Evolutionary conservation across 345 rosid genomes (phyloP).

Genomic region (Zanthoxylum bungeanum): DNA sequence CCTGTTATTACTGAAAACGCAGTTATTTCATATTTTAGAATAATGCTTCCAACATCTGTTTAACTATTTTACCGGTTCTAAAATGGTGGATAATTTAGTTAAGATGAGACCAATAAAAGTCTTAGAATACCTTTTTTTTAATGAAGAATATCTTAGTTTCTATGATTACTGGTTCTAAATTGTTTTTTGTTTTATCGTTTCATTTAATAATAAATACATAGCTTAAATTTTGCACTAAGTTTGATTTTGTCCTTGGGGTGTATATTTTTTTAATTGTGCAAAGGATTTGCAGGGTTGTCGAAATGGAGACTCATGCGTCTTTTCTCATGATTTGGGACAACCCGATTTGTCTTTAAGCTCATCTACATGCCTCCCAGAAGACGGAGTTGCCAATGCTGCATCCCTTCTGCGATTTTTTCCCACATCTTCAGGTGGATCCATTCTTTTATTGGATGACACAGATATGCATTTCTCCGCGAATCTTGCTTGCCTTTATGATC

Average conservation of each 20-base stretch:
- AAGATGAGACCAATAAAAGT: background rate
- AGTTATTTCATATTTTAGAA: background rate
- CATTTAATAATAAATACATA: background rate
- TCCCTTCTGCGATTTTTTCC: conserved; percentile 55
- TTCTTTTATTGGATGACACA: conserved; percentile 72
- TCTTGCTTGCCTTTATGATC: conserved; percentile 48
- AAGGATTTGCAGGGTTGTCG: conserved; percentile 73
- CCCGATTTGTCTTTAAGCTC: conserved; percentile 21
- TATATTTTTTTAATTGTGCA: conserved; percentile 18
- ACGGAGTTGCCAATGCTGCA: conserved; percentile 36
- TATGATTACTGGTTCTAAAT: background rate
- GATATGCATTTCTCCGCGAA: conserved; percentile 59
- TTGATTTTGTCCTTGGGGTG: background rate
- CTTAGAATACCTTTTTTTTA: background rate
- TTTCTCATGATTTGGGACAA: conserved; percentile 53
- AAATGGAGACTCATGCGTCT: conserved; percentile 65
- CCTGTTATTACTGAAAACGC: background rate
- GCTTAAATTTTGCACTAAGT: background rate
- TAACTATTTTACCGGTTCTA: background rate
- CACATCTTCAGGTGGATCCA: conserved; percentile 37
- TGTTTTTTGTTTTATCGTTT: background rate
- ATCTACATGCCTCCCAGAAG: conserved; percentile 54
- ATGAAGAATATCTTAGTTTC: background rate
- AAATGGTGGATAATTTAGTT: background rate
- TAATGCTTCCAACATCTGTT: background rate